Evolutionary conservation across 2,329 filamentous ascomycete genomes (phyloP).

Genomic region (Lasiodiplodia sp.): DNA sequence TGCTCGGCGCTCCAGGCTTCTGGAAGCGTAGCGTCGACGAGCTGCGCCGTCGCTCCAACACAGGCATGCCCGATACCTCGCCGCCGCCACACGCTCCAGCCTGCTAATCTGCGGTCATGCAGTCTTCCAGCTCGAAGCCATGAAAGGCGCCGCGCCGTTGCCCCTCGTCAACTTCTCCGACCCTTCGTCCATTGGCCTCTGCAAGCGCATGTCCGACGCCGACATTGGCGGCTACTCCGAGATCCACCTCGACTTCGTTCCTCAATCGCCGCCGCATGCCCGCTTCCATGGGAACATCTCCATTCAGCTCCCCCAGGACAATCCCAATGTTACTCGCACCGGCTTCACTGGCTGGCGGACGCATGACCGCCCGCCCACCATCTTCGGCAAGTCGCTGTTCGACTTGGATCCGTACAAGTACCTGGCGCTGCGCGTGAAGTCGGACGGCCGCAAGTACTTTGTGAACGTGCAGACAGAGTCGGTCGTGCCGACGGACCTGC

Average conservation of each 20-base stretch:
- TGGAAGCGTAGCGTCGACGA: constrained; percentile 66
- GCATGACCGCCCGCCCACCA: constrained; percentile 73
- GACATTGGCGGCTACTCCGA: constrained; percentile 88
- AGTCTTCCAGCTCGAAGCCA: constrained; percentile 74
- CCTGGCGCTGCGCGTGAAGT: constrained; percentile 86
- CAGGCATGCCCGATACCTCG: constrained; percentile 53
- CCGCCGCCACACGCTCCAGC: constrained; percentile 40
- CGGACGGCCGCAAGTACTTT: constrained; percentile 90
- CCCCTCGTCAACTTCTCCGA: constrained; percentile 70
- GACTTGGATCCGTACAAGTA: constrained; percentile 89
- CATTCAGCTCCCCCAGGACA: constrained; percentile 77
- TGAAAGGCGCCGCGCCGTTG: constrained; percentile 70
- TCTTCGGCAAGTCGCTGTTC: constrained; percentile 89
- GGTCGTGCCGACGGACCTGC: constrained; percentile 91
- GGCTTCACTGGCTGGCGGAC: constrained; percentile 95
- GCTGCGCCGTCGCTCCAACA: constrained; percentile 62
- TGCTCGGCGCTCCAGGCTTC: constrained; percentile 56
- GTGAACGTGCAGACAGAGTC: constrained; percentile 96
- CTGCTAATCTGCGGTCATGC: constrained; percentile 37
- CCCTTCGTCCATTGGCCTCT: constrained; percentile 51
- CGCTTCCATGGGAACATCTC: constrained; percentile 90
- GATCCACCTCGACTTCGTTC: constrained; percentile 72
- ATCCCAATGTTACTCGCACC: constrained; percentile 75
- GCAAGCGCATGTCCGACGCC: constrained; percentile 84
- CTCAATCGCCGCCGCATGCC: constrained; percentile 67